Conservation (phyloP, 805 yeast species). For the Vanderwaltozyma yarrowii region DNA sequence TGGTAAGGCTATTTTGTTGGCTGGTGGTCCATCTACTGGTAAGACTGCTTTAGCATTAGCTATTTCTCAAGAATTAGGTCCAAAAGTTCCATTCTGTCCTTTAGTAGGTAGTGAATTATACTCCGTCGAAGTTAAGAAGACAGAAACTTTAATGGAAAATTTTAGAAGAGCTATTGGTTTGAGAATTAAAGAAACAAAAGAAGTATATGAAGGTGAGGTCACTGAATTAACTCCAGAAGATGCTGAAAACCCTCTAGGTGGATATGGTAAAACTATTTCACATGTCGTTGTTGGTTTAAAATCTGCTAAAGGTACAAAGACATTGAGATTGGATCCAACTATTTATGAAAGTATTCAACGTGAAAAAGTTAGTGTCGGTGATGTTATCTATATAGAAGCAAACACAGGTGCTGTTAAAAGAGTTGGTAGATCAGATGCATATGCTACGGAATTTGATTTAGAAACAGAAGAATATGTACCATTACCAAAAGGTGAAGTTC, state of each 20-base stretch:
- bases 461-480: slow-evolving; percentile 99
- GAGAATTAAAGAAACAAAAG: slow-evolving; percentile 92
- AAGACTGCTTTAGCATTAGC: slow-evolving; percentile 96
- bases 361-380: slow-evolving; percentile 91
- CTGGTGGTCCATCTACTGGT: slow-evolving; percentile 98
- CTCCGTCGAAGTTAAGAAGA: slow-evolving; percentile 94
- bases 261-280: slow-evolving; percentile 92
- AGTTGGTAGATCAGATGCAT: slow-evolving; percentile 97
- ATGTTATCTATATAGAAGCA: slow-evolving; percentile 93
- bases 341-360: slow-evolving; percentile 91
- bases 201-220: slow-evolving; percentile 96
- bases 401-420: slow-evolving; percentile 96
- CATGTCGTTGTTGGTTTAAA: slow-evolving; percentile 92
- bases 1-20: slow-evolving; percentile 89
- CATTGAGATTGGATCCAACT: slow-evolving; percentile 78
- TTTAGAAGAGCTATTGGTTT: slow-evolving; percentile 94
- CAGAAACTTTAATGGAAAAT: slow-evolving; percentile 92
- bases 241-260: slow-evolving; percentile 93
- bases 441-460: slow-evolving; percentile 94
- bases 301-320: slow-evolving; percentile 86
- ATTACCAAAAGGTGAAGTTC: slow-evolving; percentile 97
- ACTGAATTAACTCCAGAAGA: slow-evolving; percentile 94
- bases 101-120: slow-evolving; percentile 90
- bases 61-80: slow-evolving; percentile 90
- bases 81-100: slow-evolving; percentile 96